Conservation (phyloP, 768 basidiomycete species). For the Leccinum subtestaceum region DNA sequence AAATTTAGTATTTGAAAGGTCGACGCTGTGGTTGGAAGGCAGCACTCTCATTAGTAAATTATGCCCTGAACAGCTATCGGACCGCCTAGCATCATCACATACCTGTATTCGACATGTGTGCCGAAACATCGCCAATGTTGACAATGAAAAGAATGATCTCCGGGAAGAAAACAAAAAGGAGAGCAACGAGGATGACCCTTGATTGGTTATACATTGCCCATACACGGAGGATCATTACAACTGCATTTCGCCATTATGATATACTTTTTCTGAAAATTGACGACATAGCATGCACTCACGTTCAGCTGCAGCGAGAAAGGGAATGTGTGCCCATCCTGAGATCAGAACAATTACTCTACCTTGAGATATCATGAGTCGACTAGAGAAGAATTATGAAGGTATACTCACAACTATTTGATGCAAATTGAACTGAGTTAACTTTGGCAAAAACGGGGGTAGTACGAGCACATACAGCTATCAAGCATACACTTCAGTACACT, state of each 20-base stretch:
- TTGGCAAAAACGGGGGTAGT: not conserved
- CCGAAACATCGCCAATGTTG: not conserved
- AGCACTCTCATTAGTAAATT: not conserved
- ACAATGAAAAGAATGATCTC: not conserved
- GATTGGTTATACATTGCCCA: conserved; percentile 6
- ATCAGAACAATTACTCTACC: not conserved
- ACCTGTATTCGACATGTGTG: not conserved
- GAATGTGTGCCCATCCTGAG: not conserved
- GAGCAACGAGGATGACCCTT: not conserved
- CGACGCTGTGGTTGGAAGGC: not conserved
- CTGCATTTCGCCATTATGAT: not conserved
- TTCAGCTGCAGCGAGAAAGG: conserved; percentile 6
- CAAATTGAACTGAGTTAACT: not conserved
- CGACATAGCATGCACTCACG: not conserved
- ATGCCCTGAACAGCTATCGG: not conserved
- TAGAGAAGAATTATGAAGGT: not conserved
- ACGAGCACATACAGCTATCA: conserved; percentile 6
- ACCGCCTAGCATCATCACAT: not conserved
- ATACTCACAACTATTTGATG: conserved; percentile 3
- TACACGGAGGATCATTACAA: conserved; percentile 1
- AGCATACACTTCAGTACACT: not conserved
- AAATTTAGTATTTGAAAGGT: too few relatives aligned
- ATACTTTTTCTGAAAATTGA: not conserved
- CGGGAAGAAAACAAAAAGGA: not conserved
- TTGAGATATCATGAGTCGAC: not conserved